Evolutionary conservation across 441 rosid genomes (phyloP).

Genomic region (Raphanus hybrid): DNA sequence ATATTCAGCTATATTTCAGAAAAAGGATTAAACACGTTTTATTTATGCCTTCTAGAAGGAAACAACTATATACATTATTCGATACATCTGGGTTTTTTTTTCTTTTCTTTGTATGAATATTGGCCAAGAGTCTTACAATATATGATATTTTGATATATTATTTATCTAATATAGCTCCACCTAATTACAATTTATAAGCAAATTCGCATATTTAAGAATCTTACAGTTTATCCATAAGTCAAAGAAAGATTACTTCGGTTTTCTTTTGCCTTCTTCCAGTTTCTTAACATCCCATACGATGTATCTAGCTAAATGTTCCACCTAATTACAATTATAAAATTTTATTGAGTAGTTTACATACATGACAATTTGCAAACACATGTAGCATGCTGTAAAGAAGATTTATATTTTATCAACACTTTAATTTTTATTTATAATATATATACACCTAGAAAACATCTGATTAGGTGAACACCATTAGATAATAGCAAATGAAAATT

Average conservation of each 20-base stretch:
- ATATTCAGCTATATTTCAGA: background rate
- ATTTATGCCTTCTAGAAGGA: background rate
- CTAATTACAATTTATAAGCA: constrained; percentile 10
- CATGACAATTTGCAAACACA: background rate
- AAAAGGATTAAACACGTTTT: background rate
- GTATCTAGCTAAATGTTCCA: background rate
- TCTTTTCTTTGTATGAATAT: constrained; percentile 1
- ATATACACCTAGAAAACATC: constrained; percentile 20
- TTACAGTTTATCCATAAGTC: background rate
- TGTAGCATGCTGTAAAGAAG: background rate
- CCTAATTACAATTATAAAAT: background rate
- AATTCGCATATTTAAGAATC: background rate
- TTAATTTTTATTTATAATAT: background rate
- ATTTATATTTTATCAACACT: background rate
- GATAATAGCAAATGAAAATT: constrained; percentile 15
- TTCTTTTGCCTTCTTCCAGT: background rate
- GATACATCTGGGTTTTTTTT: background rate
- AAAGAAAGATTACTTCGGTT: background rate
- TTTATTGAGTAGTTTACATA: background rate
- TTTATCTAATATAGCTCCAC: background rate
- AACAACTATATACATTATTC: background rate
- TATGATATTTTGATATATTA: background rate
- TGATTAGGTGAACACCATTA: constrained; percentile 16
- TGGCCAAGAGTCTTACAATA: constrained; percentile 5
- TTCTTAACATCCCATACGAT: background rate